phyloP scores from a whole-genome alignment of 2,329 filamentous ascomycete genomes.

The Gnomoniopsis sp. region DNA sequence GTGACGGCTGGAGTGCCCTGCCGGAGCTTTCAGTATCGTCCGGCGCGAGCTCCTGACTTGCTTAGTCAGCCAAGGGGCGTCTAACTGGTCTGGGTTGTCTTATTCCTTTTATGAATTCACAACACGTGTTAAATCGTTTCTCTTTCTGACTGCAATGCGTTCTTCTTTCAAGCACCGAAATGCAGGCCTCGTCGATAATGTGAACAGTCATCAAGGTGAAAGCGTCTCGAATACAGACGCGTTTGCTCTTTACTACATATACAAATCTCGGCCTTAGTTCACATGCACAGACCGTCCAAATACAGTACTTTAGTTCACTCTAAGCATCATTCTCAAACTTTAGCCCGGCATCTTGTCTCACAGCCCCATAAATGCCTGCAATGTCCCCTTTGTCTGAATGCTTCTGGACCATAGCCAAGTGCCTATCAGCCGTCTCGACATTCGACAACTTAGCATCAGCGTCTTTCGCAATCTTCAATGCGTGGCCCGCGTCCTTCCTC shows the following conservation, averaged over 20 bases:
- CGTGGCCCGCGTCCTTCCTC: slow-evolving; percentile 77
- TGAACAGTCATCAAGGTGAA: no score
- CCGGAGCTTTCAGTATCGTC: background rate
- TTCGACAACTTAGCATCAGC: slow-evolving; percentile 62
- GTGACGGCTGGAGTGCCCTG: slow-evolving; percentile 6
- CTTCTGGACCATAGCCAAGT: slow-evolving; percentile 67
- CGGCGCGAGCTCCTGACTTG: background rate
- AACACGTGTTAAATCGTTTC: no score
- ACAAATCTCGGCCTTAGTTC: background rate
- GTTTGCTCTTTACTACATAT: background rate
- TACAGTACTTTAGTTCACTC: slow-evolving; percentile 7
- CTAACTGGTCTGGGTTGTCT: background rate
- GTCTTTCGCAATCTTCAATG: slow-evolving; percentile 60
- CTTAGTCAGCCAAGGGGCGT: background rate
- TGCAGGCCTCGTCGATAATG: no score
- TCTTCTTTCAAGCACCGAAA: no score
- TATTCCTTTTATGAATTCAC: background rate
- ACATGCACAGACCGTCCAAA: background rate
- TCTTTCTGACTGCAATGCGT: no score
- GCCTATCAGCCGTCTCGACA: slow-evolving; percentile 63
- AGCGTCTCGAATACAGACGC: no score
- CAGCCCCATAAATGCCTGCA: slow-evolving; percentile 77
- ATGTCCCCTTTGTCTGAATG: slow-evolving; percentile 68
- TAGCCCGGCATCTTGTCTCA: slow-evolving; percentile 70
- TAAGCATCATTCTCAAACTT: slow-evolving; percentile 62